Evolutionary conservation across 495 filamentous ascomycete species (phyloP).

Genomic region (Xylaria grammica): DNA sequence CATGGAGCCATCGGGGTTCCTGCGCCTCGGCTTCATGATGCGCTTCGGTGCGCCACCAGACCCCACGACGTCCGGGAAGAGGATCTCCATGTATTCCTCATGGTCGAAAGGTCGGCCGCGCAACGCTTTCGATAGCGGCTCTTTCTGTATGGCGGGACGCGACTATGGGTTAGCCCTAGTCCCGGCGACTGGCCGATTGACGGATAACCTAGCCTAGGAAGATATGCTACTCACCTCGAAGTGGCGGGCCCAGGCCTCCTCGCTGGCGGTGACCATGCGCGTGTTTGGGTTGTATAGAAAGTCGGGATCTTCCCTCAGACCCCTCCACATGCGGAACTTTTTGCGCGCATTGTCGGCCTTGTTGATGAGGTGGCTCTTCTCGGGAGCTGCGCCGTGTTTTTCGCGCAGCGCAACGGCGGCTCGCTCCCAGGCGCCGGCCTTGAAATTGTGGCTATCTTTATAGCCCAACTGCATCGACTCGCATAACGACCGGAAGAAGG

Average conservation of each 20-base stretch:
- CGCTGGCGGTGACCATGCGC: constrained; percentile 50
- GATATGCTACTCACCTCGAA: constrained; percentile 44
- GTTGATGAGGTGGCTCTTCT: constrained; percentile 59
- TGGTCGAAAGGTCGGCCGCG: constrained; percentile 55
- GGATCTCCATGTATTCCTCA: constrained; percentile 56
- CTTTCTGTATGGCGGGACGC: constrained; percentile 40
- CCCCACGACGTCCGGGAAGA: constrained; percentile 56
- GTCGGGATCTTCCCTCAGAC: constrained; percentile 53
- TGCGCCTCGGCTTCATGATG: constrained; percentile 52
- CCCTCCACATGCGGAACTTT: constrained; percentile 60
- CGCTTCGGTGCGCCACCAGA: constrained; percentile 57
- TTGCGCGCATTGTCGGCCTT: constrained; percentile 60
- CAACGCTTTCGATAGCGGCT: constrained; percentile 53
- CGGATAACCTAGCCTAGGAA: background rate
- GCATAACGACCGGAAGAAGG: constrained; percentile 57
- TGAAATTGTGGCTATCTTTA: constrained; percentile 58
- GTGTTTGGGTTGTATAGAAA: constrained; percentile 52
- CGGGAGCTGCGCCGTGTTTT: constrained; percentile 52
- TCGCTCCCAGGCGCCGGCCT: constrained; percentile 57
- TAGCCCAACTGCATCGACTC: constrained; percentile 54
- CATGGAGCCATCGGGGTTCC: constrained; percentile 40
- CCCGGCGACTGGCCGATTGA: background rate
- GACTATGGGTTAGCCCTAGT: constrained; percentile 11
- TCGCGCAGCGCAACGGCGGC: constrained; percentile 51
- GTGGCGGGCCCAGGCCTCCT: constrained; percentile 55